These are phyloP conservation scores for Crithidia fasciculata DNA, from an alignment of 208 protist genomes.

Conservation along the genomic window DNA sequence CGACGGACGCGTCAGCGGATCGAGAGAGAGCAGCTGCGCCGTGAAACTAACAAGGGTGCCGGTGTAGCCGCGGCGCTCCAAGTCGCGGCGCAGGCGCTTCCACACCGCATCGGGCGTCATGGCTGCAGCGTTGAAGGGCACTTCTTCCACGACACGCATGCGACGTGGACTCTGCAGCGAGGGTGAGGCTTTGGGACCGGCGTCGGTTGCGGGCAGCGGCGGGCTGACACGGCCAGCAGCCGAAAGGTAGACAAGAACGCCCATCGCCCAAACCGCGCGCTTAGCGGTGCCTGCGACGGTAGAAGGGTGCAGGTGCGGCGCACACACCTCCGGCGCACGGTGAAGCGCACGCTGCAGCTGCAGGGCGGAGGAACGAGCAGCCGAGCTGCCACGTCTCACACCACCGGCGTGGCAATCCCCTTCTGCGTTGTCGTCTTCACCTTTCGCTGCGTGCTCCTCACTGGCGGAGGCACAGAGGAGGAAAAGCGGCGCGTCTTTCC, in stretches of 20 bases:
- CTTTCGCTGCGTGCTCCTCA: background rate
- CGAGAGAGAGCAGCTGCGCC: constrained; percentile 67
- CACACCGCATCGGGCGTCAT: constrained; percentile 57
- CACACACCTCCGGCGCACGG: constrained; percentile 27
- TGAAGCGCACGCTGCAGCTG: constrained; percentile 4
- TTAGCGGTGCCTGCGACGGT: constrained; percentile 19
- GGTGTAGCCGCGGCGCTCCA: constrained; percentile 58
- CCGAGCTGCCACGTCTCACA: too few relatives aligned
- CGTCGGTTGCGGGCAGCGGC: background rate
- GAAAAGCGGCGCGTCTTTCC: constrained; percentile 34
- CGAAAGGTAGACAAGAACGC: constrained; percentile 55
- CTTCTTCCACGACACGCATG: constrained; percentile 1
- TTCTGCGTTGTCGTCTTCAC: background rate
- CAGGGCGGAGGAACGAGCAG: background rate
- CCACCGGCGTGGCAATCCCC: too few relatives aligned
- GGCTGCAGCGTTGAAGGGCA: constrained; percentile 63
- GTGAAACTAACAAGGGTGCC: constrained; percentile 48
- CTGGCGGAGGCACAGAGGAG: constrained; percentile 30
- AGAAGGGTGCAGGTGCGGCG: constrained; percentile 1
- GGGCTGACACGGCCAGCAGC: constrained; percentile 37
- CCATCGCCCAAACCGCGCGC: constrained; percentile 65
- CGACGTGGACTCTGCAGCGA: background rate
- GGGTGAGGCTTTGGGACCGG: background rate
- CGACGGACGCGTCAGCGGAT: constrained; percentile 64
- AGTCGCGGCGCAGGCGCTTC: constrained; percentile 40